Conservation (phyloP, 2,329 filamentous ascomycete species). For the Hymenoscyphus occultus region DNA sequence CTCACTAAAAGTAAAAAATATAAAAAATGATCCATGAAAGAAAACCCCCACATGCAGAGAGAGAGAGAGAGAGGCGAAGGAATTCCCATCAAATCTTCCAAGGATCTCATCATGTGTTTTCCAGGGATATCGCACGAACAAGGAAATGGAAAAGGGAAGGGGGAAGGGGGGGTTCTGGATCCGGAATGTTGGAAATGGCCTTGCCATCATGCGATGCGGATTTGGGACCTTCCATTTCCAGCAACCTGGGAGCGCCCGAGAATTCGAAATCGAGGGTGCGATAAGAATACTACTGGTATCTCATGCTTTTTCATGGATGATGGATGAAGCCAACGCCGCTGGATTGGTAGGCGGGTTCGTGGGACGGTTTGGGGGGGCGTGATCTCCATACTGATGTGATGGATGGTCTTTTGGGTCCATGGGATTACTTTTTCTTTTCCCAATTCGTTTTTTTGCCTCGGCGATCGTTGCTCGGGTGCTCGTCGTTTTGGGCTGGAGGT, state of each 20-base stretch:
- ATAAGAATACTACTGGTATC: neutral
- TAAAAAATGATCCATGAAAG: neutral
- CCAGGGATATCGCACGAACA: neutral
- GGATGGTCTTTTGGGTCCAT: neutral
- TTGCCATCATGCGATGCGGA: neutral
- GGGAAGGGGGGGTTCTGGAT: no score
- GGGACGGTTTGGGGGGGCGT: neutral
- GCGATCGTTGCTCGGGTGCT: neutral
- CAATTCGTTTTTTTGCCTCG: neutral
- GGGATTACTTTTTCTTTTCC: neutral
- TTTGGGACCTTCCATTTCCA: neutral
- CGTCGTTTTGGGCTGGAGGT: no score
- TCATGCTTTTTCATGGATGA: neutral
- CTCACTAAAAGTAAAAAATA: neutral
- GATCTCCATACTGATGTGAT: neutral
- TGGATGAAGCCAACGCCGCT: neutral
- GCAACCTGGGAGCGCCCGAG: neutral
- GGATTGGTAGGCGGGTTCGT: neutral
- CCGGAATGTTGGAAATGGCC: neutral
- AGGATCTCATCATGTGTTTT: neutral
- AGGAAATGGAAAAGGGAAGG: no score
- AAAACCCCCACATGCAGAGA: no score
- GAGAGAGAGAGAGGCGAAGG: neutral
- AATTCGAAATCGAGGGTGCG: neutral
- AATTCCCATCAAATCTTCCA: neutral